Evolutionary conservation across 1,284 basidiomycete species (phyloP).

Genomic region (Moesziomyces sp.): DNA sequence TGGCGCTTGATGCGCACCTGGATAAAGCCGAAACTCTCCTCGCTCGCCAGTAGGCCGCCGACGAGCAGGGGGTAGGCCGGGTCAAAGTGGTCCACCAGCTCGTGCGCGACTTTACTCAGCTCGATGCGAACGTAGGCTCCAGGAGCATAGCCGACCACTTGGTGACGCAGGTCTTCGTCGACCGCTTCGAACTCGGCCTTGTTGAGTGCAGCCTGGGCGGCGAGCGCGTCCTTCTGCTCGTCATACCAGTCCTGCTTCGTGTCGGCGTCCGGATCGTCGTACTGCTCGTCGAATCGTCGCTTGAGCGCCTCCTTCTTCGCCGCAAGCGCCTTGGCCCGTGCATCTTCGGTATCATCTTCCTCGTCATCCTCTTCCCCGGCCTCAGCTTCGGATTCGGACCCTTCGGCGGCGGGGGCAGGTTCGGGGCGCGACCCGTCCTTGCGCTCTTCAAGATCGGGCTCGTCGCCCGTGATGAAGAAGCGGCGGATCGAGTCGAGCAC

Average conservation of each 20-base stretch:
- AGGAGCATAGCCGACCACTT: constrained; percentile 89
- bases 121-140: constrained; percentile 96
- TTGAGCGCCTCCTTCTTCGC: constrained; percentile 92
- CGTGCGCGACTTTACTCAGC: constrained; percentile 83
- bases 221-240: constrained; percentile 88
- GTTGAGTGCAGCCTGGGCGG: constrained; percentile 85
- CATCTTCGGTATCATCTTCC: constrained; percentile 66
- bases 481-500: constrained; percentile 85
- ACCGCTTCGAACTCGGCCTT: constrained; percentile 85
- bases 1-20: constrained; percentile 97
- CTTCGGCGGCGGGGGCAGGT: constrained; percentile 60
- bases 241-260: constrained; percentile 65
- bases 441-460: constrained; percentile 45
- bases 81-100: constrained; percentile 93
- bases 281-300: constrained; percentile 94
- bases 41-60: constrained; percentile 89
- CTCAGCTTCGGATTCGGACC: constrained; percentile 35
- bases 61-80: constrained; percentile 89
- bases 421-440: constrained; percentile 40
- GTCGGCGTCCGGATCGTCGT: constrained; percentile 81
- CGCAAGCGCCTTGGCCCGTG: constrained; percentile 75
- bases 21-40: constrained; percentile 88
- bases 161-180: constrained; percentile 80
- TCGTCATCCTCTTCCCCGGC: constrained; percentile 69
- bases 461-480: constrained; percentile 87